A percentile compares a stretch with the other conserved stretches of the same genome.
Conservation (phyloP, 148 eudicot species). For the Rhododendron vialii region DNA sequence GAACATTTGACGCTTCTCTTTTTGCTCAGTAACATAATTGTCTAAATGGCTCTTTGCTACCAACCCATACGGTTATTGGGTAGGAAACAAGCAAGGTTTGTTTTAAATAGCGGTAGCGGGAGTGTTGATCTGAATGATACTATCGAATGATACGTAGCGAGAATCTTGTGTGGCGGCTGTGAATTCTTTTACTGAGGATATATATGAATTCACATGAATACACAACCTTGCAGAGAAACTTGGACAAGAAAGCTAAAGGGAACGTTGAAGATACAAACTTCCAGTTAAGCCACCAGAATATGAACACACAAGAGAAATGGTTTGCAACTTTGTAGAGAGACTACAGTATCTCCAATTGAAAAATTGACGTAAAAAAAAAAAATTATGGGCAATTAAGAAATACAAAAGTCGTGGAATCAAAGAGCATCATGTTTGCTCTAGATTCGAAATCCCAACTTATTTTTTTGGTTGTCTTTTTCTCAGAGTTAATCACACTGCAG, state of each 20-base stretch:
- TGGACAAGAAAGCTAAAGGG: background rate
- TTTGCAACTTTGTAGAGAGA: background rate
- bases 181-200: too few relatives aligned
- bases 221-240: background rate
- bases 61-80: background rate
- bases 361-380: background rate
- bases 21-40: background rate
- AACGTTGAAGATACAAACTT: conserved; percentile 5
- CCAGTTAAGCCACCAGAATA: background rate
- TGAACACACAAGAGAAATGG: background rate
- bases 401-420: conserved; percentile 15
- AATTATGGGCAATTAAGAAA: conserved; percentile 8
- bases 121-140: too few relatives aligned
- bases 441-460: conserved; percentile 14
- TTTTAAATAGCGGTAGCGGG: too few relatives aligned
- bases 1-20: background rate
- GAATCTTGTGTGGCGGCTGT: too few relatives aligned
- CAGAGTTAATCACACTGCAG: background rate
- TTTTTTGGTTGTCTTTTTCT: conserved; percentile 6
- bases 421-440: conserved; percentile 3
- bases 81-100: too few relatives aligned
- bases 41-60: conserved; percentile 4
- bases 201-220: too few relatives aligned
- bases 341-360: background rate
- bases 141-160: too few relatives aligned